Percentiles rank a stretch among this genome's conserved stretches.
phyloP scores from a whole-genome alignment of 257 asterid genomes.

The Mentha longifolia region DNA sequence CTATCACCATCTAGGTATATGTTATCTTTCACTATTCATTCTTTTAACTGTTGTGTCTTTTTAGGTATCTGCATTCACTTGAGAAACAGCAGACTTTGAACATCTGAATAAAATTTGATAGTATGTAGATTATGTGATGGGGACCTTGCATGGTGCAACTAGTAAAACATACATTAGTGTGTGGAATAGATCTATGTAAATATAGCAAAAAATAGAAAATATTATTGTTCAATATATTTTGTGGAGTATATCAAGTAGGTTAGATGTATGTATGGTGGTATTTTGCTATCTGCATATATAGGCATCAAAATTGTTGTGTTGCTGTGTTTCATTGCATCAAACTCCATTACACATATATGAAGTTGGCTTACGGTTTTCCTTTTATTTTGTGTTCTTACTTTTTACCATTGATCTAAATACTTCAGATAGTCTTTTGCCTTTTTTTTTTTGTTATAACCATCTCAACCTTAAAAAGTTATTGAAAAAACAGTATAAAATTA shows the following conservation, averaged over 20 bases:
- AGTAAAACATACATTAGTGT: too few relatives aligned
- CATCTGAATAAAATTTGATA: neutral
- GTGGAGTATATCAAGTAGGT: neutral
- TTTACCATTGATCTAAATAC: too few relatives aligned
- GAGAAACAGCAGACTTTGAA: neutral
- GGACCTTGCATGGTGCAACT: neutral
- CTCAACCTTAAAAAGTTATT: too few relatives aligned
- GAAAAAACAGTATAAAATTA: too few relatives aligned
- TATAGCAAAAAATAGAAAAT: neutral
- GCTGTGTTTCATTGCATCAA: too few relatives aligned
- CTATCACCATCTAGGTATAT: constrained; percentile 20
- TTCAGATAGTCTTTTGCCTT: too few relatives aligned
- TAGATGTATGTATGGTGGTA: neutral
- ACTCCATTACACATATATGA: too few relatives aligned
- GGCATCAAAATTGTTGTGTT: neutral
- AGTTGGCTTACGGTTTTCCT: too few relatives aligned
- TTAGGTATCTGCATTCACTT: neutral
- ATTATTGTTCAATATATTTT: too few relatives aligned
- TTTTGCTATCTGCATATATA: too few relatives aligned
- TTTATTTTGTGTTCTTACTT: too few relatives aligned
- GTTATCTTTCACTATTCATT: neutral
- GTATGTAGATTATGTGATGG: neutral
- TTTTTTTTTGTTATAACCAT: too few relatives aligned
- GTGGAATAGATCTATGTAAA: neutral
- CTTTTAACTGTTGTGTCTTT: neutral